Base-by-base conservation (phyloP, 345 rosid genomes). In the Arabidopsis suecica region DNA sequence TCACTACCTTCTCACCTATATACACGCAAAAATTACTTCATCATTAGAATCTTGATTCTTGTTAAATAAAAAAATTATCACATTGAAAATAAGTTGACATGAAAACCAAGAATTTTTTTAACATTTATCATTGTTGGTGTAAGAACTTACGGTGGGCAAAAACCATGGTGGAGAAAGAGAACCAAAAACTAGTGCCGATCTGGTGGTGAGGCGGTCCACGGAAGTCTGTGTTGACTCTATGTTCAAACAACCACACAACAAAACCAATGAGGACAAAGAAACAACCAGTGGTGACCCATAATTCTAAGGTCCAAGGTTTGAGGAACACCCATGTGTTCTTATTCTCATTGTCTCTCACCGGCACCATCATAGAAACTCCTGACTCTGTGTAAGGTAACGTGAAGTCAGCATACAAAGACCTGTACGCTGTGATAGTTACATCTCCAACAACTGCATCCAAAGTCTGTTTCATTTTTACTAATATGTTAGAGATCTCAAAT, bases 401-500 rank as follows among this genome's bases (percentile, higher is more conserved):
- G 66, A 89, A 93, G 33, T 93, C 98, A 5, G 77, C 93, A 28
- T 13, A 47, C 8, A 0, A 1, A 7, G 97, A 84, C 47, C 96
- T 85, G 9, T 87, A 49, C 1, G 79, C 65, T 2, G 75, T 44
- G 23, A 91, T 87, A 5, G 98, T 84, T n/a, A 59, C 13, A 72
- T 93, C 98, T 75, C 92, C 98, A 18, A 85, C 97, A 9, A 62
- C 84, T 4, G 81, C 89, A 71, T 89, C 96, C 13, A 41, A 86
- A 0, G 9, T 71, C 93, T 90, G 84, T 16, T 23, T 22, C 51
- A 41, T 60, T 68, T 36, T 60, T 36, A 28, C n/a, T 7, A 16
- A 10, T 22, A 37, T 6, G 48, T 69, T 61, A 48, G 34, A 14
- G 11, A 33, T 42, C 36, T n/a, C 6, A 33, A 33, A 32, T 56